Conservation (phyloP, 2,329 filamentous ascomycete genomes). For the Truncatella angustata region DNA sequence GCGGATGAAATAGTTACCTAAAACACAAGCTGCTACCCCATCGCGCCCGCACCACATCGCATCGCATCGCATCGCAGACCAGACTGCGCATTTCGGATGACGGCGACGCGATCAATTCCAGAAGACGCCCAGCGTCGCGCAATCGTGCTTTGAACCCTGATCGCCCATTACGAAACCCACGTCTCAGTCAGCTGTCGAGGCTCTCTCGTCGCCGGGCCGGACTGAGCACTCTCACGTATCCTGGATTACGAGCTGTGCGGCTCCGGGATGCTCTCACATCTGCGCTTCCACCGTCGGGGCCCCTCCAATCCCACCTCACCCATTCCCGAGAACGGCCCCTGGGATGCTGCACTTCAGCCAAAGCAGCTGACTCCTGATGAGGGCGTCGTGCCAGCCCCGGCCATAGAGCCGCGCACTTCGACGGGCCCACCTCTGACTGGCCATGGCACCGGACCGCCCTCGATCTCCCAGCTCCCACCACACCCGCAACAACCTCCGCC, state of each 20-base stretch:
- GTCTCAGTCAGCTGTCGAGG: neutral
- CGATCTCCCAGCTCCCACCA: neutral
- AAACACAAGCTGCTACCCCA: too few relatives aligned
- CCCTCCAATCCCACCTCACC: constrained; percentile 56
- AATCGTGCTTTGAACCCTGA: neutral
- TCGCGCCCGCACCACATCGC: too few relatives aligned
- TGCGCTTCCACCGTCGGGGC: constrained; percentile 58
- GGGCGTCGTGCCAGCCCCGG: constrained; percentile 41
- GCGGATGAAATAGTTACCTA: too few relatives aligned
- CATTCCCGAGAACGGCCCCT: constrained; percentile 43
- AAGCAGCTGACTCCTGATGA: constrained; percentile 42
- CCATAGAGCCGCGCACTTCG: constrained; percentile 35
- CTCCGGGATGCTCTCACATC: constrained; percentile 47
- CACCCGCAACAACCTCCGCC: constrained; percentile 12
- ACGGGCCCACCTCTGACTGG: constrained; percentile 26
- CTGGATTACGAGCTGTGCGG: neutral
- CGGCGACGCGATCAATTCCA: constrained; percentile 5
- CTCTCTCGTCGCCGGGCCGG: too few relatives aligned
- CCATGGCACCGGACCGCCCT: constrained; percentile 22
- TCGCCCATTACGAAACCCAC: neutral
- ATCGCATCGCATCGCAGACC: too few relatives aligned
- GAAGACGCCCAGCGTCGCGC: constrained; percentile 5
- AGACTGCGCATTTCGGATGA: constrained; percentile 10
- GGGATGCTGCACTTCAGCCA: constrained; percentile 38
- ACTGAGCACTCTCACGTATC: neutral